Base-by-base conservation (phyloP, 176 grass and related monocot genomes). In the Triticum turgidum region DNA sequence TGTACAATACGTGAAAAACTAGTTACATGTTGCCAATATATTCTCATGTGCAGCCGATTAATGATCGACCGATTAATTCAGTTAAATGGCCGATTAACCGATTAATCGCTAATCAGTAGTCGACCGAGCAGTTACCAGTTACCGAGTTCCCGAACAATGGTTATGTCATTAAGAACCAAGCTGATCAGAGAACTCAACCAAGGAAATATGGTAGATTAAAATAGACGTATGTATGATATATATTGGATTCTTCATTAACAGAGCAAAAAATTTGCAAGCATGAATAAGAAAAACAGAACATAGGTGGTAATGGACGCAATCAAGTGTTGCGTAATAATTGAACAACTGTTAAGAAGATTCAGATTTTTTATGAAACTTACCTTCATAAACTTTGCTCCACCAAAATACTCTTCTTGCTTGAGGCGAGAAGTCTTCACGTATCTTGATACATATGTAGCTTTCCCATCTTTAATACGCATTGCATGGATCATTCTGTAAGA, bases 381-480 rank as follows among this genome's bases (percentile, higher is more conserved):
- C 89, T 98, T 98, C 91, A 98, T 93, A 87, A 98, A 98, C 81
- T 98, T 93, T 4, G 95, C 86, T 87, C 85, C 86, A 51, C 89
- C 91, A 92, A 95, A 93, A 93, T 89, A 84, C 15, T 98, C 93
- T 84, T 98, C 95, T 93, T 98, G 95, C 45, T 95, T 95, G 37
- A 98, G 87, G 30, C 89, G 89, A 65, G 95, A 93, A 22, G 95
- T 98, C 72, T 87, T 95, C 20, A 98, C 95, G 65, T 93, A 98
- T 73, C 95, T 92, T 76, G 95, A 98, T 56, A 95, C 91, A 80
- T 98, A 98, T 35, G 95, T 89, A 73, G 93, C 95, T 82, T 92
- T 98, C 69, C 95, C 95, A 75, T 93, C 93, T 88, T 98, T 98
- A 79, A 95, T 98, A 33, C 83, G 91, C 86, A 93, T 92, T n/a